Evolutionary conservation across 2,329 filamentous ascomycete species (phyloP).

Genomic region (Microcyclospora tardicrescens): DNA sequence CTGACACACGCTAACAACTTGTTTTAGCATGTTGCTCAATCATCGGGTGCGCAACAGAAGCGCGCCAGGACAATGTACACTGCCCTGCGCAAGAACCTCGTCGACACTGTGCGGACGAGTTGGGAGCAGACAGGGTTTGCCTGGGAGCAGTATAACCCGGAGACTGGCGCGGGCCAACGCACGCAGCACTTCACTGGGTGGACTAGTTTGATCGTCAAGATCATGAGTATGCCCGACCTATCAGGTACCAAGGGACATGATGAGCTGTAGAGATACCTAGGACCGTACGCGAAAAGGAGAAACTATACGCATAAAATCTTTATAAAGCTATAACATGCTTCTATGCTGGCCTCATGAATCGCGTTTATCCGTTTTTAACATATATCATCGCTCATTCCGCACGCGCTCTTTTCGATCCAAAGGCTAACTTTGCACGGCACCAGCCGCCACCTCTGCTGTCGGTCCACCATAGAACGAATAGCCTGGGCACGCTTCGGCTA

Average conservation of each 20-base stretch:
- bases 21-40: constrained; percentile 49
- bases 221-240: constrained; percentile 85
- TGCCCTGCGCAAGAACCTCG: constrained; percentile 66
- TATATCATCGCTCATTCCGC: too few species aligned
- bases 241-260: constrained; percentile 27
- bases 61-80: constrained; percentile 64
- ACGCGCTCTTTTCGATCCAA: too few species aligned
- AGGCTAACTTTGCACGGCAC: neutral
- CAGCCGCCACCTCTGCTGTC: neutral
- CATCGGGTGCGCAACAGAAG: constrained; percentile 51
- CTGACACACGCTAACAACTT: constrained; percentile 2
- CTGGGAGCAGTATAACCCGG: constrained; percentile 96
- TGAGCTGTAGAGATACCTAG: constrained; percentile 29
- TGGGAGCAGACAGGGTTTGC: constrained; percentile 92
- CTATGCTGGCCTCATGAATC: too few species aligned
- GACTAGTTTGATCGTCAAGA: constrained; percentile 96
- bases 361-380: too few species aligned
- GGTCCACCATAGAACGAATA: neutral
- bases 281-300: neutral
- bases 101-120: constrained; percentile 74
- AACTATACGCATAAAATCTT: too few species aligned
- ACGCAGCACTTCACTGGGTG: constrained; percentile 98
- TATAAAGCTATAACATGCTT: too few species aligned
- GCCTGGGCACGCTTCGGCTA: neutral
- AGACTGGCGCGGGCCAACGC: constrained; percentile 82